Conservation (phyloP, 805 yeast species). For the Phaffomyces antillensis region DNA sequence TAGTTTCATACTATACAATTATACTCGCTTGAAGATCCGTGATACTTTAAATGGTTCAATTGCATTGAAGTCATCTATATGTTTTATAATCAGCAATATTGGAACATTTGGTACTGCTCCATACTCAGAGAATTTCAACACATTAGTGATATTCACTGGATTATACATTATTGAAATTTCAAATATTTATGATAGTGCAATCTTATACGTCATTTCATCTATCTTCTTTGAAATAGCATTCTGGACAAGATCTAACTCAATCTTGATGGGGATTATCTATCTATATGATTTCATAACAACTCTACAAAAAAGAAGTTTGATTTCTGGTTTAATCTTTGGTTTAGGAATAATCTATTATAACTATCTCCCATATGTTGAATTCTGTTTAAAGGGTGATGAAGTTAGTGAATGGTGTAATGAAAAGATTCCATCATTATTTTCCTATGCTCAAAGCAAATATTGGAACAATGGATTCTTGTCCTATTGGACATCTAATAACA, state of each 20-base stretch:
- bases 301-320: constrained; percentile 20
- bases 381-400: constrained; percentile 40
- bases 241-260: constrained; percentile 67
- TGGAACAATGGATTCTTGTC: constrained; percentile 80
- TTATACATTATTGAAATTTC: constrained; percentile 34
- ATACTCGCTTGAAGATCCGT: constrained; percentile 35
- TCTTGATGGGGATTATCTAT: constrained; percentile 64
- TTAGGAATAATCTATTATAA: constrained; percentile 39
- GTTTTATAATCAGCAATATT: constrained; percentile 64
- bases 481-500: constrained; percentile 77
- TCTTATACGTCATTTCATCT: constrained; percentile 9
- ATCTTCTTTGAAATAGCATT: constrained; percentile 47
- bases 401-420: constrained; percentile 68
- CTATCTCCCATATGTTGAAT: constrained; percentile 43
- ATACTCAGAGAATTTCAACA: constrained; percentile 72
- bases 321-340: constrained; percentile 53
- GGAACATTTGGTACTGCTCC: constrained; percentile 71
- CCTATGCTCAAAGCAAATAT: constrained; percentile 68
- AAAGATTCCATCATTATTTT: constrained; percentile 50
- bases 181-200: constrained; percentile 3
- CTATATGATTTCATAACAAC: constrained; percentile 41
- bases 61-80: constrained; percentile 32
- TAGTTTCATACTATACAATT: constrained; percentile 38
- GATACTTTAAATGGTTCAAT: constrained; percentile 13
- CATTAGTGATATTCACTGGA: constrained; percentile 52